Conservation (phyloP, 108 stramenopile species). For the Skeletonema costatum region DNA sequence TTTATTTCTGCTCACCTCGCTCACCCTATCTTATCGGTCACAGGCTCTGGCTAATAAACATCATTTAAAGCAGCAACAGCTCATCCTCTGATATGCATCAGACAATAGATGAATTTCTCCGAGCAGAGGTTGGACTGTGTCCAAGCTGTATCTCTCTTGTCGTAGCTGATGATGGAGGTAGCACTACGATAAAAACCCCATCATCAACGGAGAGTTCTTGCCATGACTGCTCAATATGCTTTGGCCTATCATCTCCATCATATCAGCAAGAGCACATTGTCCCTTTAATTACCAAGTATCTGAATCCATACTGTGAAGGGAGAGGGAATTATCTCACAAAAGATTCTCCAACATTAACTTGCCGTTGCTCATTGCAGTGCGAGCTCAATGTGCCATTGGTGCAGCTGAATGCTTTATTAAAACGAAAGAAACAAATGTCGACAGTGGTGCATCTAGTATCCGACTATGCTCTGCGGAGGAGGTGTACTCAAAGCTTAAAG, state of each 20-base stretch:
- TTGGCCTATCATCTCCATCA: constrained; percentile 18
- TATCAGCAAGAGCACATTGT: constrained; percentile 10
- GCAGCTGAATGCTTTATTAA: constrained; percentile 11
- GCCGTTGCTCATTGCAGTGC: constrained; percentile 21
- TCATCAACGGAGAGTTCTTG: background rate
- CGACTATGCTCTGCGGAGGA: constrained; percentile 27
- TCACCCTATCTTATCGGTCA: too few relatives aligned
- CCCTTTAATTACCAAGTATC: constrained; percentile 12
- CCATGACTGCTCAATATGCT: constrained; percentile 30
- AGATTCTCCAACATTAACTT: constrained; percentile 38
- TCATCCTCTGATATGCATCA: background rate
- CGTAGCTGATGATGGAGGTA: background rate
- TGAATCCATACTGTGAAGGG: constrained; percentile 24
- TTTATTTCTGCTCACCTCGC: too few relatives aligned
- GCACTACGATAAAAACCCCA: background rate
- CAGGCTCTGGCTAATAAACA: too few relatives aligned
- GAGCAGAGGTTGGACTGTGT: background rate
- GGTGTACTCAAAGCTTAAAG: constrained; percentile 11
- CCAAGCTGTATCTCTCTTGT: background rate
- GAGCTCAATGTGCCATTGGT: constrained; percentile 16
- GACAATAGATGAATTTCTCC: background rate
- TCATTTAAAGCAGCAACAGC: background rate
- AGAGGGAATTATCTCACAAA: constrained; percentile 20
- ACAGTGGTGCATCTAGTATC: background rate
- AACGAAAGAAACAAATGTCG: background rate